Evolutionary conservation across 1,284 basidiomycete species (phyloP), one percentile per base, ranked within the genome.

Genomic region (Ustilago lituana): DNA sequence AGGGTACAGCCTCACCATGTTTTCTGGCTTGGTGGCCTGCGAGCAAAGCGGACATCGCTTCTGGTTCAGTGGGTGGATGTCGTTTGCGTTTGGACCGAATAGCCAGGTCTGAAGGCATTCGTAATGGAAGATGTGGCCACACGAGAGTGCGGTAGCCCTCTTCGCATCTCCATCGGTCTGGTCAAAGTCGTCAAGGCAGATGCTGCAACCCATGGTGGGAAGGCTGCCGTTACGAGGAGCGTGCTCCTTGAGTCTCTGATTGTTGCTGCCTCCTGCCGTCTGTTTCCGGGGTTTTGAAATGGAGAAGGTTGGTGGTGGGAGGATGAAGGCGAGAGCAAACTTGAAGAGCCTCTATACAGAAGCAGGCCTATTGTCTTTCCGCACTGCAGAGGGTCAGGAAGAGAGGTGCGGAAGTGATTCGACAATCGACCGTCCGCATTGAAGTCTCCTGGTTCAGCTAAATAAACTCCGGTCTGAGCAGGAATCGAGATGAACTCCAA

Each of bases 81-180:
- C 33, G 10, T 20, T n/a, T 9, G 43, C 38, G n/a, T 39, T 27
- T 2, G 48, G 4, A 5, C 66, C 60, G 32, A 52, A 63, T 46
- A 67, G 60, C 69, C 69, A 72, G 14, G 45, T 29, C 7, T 47
- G 29, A 24, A 72, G 51, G 49, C 69, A 72, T 2, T 53, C 45
- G 35, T 31, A 37, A 36, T 72, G 69, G 31, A 67, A 72, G 56
- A 72, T 67, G 24, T 72, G 69, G 11, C 69, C 69, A 29, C 69
- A 72, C 11, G 48, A 12, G 19, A 72, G 57, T 0, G 64, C 50
- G 7, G 60, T 41, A 17, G 64, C 64, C 5, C 68, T 50, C 38
- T 47, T 54, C 1, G 22, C 27, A 11, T 72, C 64, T 20, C 44
- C 47, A n/a, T 55, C 51, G 1, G 49, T 49, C 35, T 61, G 53